Base-by-base conservation (phyloP, 805 yeast species). In the Yarrowia hollandica region DNA sequence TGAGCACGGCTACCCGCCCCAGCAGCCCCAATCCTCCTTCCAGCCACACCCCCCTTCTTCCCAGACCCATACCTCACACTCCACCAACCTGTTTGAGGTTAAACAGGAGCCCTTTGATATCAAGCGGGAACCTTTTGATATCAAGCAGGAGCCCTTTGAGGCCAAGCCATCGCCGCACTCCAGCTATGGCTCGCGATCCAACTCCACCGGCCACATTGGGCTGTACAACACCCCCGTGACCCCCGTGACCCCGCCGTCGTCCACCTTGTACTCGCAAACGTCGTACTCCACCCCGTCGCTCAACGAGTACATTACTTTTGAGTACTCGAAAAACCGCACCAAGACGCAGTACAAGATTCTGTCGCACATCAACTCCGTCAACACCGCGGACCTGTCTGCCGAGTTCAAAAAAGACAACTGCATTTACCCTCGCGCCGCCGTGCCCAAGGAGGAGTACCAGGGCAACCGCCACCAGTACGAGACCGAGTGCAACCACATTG, bases 401-500 rank as follows among this genome's bases (percentile, higher is more conserved):
- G 65, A 68, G 11, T 79, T 79, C 63, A 61, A 71, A 46, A 58
- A 39, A 10, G 70, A 71, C 15, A 79, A 79, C 66, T 77, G 82
- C 64, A 73, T 79, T 5, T 79, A 79, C 61, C 81, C 80, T 8
- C 68, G 76, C n/a, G 82, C 82, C 0, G 71, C 73, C 68, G 77
- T 72, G 5, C 74, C 78, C 1, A 66, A 69, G 1, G 72, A 69
- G n/a, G 72, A 72, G 59, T 77, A 77, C 62, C 69, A 66, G 28
- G 82, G 82, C 7, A 77, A 77, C 57, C 70, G 83, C 28, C 75
- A 72, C 12, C 64, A 67, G 35, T 79, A 79, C 64, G 83, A 79
- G 63, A 72, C 73, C 33, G 75, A 72, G 41, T 79, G 83, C 68
- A 79, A 79, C 63, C 68, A 70, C 23, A 72, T 79, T 38, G 82